Evolutionary conservation across 495 filamentous ascomycete genomes (phyloP).

Genomic region (Talaromyces ruber): DNA sequence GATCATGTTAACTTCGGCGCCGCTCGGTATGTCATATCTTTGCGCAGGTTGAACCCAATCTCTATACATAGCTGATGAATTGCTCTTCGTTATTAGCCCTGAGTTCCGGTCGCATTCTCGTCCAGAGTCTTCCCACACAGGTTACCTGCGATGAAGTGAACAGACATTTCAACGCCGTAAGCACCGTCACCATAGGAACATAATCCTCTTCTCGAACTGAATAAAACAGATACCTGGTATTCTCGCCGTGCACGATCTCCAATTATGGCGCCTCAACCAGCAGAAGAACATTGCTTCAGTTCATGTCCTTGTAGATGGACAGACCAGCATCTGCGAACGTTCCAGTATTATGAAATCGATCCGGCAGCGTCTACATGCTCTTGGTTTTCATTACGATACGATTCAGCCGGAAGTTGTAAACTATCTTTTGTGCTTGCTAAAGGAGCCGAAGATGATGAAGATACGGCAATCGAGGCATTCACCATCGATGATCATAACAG

Average conservation of each 20-base stretch:
- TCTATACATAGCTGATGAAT: background rate
- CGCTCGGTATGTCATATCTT: slow-evolving; percentile 19
- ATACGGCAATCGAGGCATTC: background rate
- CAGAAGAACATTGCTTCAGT: slow-evolving; percentile 39
- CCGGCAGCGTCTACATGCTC: slow-evolving; percentile 41
- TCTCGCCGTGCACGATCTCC: slow-evolving; percentile 37
- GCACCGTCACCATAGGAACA: background rate
- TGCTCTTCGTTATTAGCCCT: slow-evolving; percentile 18
- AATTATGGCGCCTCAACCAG: slow-evolving; percentile 44
- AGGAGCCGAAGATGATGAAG: background rate
- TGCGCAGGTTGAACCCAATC: background rate
- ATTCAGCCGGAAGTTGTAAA: slow-evolving; percentile 35
- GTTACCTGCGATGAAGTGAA: slow-evolving; percentile 70
- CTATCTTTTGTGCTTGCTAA: background rate
- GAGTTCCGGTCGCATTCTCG: slow-evolving; percentile 49
- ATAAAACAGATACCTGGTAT: slow-evolving; percentile 31
- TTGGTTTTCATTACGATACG: slow-evolving; percentile 42
- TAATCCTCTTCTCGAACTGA: background rate
- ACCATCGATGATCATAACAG: background rate
- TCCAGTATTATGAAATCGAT: slow-evolving; percentile 28
- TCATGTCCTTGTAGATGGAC: slow-evolving; percentile 32
- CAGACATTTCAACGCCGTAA: slow-evolving; percentile 49
- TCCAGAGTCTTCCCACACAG: slow-evolving; percentile 73
- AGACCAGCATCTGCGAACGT: slow-evolving; percentile 21
- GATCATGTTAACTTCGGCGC: slow-evolving; percentile 31